A percentile compares a stretch with the other conserved stretches of the same genome.
phyloP scores from a whole-genome alignment of 2,329 filamentous ascomycete species.

The Diaporthe caulivora region DNA sequence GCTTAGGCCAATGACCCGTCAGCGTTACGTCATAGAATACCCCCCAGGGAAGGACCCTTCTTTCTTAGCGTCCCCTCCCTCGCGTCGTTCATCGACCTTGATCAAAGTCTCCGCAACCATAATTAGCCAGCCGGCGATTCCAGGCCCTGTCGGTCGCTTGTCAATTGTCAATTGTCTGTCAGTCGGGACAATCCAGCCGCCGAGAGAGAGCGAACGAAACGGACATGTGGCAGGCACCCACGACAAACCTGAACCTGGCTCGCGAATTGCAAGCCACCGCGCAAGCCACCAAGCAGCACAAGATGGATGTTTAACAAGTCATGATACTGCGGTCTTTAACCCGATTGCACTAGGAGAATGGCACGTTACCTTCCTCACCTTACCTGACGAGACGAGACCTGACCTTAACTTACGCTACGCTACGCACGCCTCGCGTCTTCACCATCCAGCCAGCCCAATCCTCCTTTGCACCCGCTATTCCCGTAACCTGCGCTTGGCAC shows the following conservation, averaged over 20 bases:
- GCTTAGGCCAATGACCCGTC: slow-evolving; percentile 10
- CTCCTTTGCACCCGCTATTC: slow-evolving; percentile 18
- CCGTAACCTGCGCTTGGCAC: slow-evolving; percentile 28
- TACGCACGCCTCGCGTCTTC: slow-evolving; percentile 12
- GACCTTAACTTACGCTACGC: slow-evolving; percentile 7
- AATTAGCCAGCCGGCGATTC: slow-evolving; percentile 32
- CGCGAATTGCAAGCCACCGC: slow-evolving; percentile 18
- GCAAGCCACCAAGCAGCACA: slow-evolving; percentile 1
- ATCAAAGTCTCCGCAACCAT: slow-evolving; percentile 18
- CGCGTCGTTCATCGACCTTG: slow-evolving; percentile 8
- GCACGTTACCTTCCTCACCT: slow-evolving; percentile 23
- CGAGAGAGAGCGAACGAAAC: no score
- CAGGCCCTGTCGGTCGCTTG: slow-evolving; percentile 2
- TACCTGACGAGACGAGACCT: no score
- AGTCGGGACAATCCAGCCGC: background rate
- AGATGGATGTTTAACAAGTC: background rate
- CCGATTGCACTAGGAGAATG: background rate
- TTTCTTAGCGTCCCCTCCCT: slow-evolving; percentile 16
- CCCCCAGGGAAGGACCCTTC: slow-evolving; percentile 27
- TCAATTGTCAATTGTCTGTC: background rate
- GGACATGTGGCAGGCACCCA: slow-evolving; percentile 3
- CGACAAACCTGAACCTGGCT: no score
- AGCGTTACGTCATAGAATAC: slow-evolving; percentile 24
- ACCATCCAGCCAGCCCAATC: slow-evolving; percentile 17
- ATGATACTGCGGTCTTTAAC: background rate